Conservation (phyloP, 768 basidiomycete species). For the Neoboletus subvelutipes region DNA sequence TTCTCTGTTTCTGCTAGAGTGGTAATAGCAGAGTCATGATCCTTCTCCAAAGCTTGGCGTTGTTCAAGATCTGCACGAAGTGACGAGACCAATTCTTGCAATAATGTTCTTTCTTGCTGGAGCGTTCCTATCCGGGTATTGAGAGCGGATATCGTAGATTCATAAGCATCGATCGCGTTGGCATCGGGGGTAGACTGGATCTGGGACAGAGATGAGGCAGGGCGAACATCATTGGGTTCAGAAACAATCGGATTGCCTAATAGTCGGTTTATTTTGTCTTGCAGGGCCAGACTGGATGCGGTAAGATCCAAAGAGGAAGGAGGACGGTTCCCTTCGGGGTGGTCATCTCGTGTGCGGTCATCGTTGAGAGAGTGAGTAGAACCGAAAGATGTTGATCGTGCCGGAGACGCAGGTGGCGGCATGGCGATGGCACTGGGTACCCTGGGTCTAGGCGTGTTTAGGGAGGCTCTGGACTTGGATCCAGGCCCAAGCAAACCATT, state of each 20-base stretch:
- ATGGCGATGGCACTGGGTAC: slow-evolving; percentile 74
- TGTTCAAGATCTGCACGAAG: slow-evolving; percentile 23
- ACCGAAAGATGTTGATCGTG: slow-evolving; percentile 31
- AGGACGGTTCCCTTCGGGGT: slow-evolving; percentile 11
- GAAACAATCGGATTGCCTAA: slow-evolving; percentile 32
- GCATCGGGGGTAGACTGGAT: slow-evolving; percentile 40
- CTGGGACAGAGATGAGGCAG: slow-evolving; percentile 31
- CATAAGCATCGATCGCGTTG: slow-evolving; percentile 8
- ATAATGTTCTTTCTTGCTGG: slow-evolving; percentile 68
- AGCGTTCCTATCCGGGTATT: slow-evolving; percentile 51
- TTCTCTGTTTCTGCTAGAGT: slow-evolving; percentile 45
- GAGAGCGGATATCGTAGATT: slow-evolving; percentile 21
- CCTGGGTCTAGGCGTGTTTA: slow-evolving; percentile 59
- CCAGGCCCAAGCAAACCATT: slow-evolving; percentile 20
- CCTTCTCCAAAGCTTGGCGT: slow-evolving; percentile 37
- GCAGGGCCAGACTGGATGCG: slow-evolving; percentile 40
- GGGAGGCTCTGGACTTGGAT: slow-evolving; percentile 33
- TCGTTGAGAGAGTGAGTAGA: slow-evolving; percentile 42
- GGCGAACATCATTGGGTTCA: slow-evolving; percentile 9
- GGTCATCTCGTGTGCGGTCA: slow-evolving; percentile 17
- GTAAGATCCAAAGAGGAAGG: slow-evolving; percentile 37
- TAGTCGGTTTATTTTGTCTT: slow-evolving; percentile 50
- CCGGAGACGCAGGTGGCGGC: slow-evolving; percentile 77
- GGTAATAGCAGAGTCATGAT: slow-evolving; percentile 43
- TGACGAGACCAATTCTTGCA: slow-evolving; percentile 40